These are phyloP conservation scores for Cornus kousa DNA, from an alignment of 148 eudicot species.

Conservation along the genomic window DNA sequence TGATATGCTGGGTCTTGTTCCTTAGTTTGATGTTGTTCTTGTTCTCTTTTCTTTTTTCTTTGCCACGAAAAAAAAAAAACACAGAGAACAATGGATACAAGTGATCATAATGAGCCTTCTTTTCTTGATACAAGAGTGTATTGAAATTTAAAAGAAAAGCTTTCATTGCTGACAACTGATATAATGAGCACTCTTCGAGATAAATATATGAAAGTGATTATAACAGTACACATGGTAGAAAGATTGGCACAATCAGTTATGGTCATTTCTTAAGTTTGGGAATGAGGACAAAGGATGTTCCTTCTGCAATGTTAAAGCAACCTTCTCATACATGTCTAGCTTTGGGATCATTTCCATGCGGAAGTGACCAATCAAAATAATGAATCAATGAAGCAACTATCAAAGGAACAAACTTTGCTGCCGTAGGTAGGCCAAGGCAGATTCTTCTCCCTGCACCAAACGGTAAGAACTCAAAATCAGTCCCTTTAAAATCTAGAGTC, in stretches of 20 bases:
- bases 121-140: too few species aligned
- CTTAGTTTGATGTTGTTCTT: too few species aligned
- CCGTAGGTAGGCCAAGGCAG: not conserved
- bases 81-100: too few species aligned
- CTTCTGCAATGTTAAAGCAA: not conserved
- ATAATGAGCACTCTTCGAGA: too few species aligned
- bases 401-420: not conserved
- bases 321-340: not conserved
- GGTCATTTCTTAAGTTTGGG: not conserved
- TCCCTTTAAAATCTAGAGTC: not conserved
- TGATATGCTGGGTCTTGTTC: too few species aligned
- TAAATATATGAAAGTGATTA: too few species aligned
- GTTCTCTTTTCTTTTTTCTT: too few species aligned
- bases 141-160: too few species aligned
- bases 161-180: too few species aligned
- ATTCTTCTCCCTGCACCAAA: not conserved
- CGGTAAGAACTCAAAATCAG: not conserved
- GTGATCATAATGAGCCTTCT: too few species aligned
- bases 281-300: not conserved
- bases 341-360: not conserved
- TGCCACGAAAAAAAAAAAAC: too few species aligned
- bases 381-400: not conserved
- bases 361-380: not conserved
- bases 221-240: too few species aligned
- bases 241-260: not conserved